Conservation (phyloP, 768 basidiomycete species). For the Jaapia argillacea region DNA sequence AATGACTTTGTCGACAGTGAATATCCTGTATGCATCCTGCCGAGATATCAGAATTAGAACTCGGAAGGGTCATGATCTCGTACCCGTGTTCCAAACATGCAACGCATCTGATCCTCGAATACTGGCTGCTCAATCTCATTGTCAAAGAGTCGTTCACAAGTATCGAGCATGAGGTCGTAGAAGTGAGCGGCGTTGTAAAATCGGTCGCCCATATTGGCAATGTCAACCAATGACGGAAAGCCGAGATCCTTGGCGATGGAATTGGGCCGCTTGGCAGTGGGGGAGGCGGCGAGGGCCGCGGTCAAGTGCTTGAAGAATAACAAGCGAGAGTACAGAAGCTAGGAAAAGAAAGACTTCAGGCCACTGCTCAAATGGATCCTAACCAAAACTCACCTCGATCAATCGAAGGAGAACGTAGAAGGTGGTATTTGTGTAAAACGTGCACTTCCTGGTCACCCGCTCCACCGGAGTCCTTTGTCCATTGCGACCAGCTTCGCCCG, state of each 20-base stretch:
- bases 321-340: conserved; percentile 81
- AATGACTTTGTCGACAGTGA: conserved; percentile 90
- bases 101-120: conserved; percentile 89
- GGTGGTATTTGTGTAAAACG: conserved; percentile 84
- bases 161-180: conserved; percentile 76
- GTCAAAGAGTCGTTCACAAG: conserved; percentile 87
- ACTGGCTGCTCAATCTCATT: conserved; percentile 78
- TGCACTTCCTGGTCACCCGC: conserved; percentile 30
- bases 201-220: conserved; percentile 11
- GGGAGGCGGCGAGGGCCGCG: conserved; percentile 29
- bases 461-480: conserved; percentile 10
- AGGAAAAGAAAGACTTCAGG: too few species aligned
- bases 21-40: conserved; percentile 77
- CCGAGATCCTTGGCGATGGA: conserved; percentile 29
- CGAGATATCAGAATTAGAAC: background rate
- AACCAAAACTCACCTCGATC: conserved; percentile 55
- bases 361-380: conserved; percentile 1
- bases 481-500: conserved; percentile 4
- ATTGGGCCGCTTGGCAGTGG: conserved; percentile 17
- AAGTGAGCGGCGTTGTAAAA: conserved; percentile 48
- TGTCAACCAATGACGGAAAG: conserved; percentile 12
- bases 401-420: conserved; percentile 82
- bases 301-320: conserved; percentile 69
- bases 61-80: conserved; percentile 4
- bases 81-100: conserved; percentile 79